phyloP scores from a whole-genome alignment of 179 eudicot species.

The Silene noctiflora region DNA sequence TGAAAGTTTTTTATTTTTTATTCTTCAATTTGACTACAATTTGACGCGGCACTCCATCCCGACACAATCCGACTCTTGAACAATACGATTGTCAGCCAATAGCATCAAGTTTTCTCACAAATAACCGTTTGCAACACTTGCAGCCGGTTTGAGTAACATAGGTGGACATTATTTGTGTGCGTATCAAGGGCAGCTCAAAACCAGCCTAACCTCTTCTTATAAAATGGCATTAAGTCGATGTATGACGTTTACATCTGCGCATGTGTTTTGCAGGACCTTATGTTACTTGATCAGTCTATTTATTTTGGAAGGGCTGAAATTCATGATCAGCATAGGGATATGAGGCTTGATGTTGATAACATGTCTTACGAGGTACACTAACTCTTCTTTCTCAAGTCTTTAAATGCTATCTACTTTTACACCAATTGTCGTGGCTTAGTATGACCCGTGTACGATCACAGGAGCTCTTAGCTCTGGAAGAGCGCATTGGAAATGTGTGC shows the following conservation, averaged over 20 bases:
- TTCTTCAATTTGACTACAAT: no score
- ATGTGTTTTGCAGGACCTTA: slow-evolving; percentile 53
- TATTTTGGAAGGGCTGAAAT: slow-evolving; percentile 68
- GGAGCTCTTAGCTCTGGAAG: slow-evolving; percentile 86
- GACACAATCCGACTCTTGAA: no score
- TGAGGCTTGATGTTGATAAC: slow-evolving; percentile 95
- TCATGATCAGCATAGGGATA: slow-evolving; percentile 85
- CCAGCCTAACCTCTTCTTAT: no score
- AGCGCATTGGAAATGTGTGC: slow-evolving; percentile 79
- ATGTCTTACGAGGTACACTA: slow-evolving; percentile 87
- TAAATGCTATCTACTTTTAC: neutral
- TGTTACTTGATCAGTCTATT: slow-evolving; percentile 79
- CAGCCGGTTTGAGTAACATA: no score
- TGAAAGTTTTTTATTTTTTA: no score
- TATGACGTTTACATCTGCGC: neutral
- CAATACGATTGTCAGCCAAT: no score
- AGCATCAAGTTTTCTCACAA: no score
- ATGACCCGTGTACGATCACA: slow-evolving; percentile 20
- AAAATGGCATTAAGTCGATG: no score
- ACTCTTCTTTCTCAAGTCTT: neutral
- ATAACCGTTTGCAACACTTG: no score
- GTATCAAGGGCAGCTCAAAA: no score
- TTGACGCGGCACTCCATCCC: no score
- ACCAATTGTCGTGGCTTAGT: slow-evolving; percentile 1
- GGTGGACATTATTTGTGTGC: neutral